These are phyloP conservation scores for Centaurea solstitialis DNA, from an alignment of 129 eudicot species.

Conservation along the genomic window DNA sequence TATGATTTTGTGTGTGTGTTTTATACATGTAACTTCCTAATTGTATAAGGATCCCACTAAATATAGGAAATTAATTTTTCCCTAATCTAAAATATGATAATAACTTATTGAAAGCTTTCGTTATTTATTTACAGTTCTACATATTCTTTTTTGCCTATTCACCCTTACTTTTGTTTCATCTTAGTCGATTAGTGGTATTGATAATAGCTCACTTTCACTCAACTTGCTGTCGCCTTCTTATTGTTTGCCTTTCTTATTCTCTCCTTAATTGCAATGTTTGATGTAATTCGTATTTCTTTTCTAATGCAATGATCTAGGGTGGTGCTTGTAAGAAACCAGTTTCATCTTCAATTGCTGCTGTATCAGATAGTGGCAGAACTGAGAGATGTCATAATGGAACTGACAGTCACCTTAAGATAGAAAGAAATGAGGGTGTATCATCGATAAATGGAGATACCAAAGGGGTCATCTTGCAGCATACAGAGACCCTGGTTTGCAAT, in stretches of 20 bases:
- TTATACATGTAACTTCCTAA: no score
- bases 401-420: conserved; percentile 41
- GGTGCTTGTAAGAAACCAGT: conserved; percentile 38
- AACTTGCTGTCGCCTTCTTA: background rate
- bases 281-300: background rate
- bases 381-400: conserved; percentile 38
- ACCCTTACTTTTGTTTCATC: background rate
- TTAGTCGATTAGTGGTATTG: background rate
- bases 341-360: conserved; percentile 32
- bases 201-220: background rate
- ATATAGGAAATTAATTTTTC: background rate
- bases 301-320: background rate
- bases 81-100: background rate
- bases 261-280: background rate
- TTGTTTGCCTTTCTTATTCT: background rate
- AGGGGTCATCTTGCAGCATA: conserved; percentile 43
- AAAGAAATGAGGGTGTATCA: conserved; percentile 71
- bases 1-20: no score
- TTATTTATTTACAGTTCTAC: background rate
- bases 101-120: background rate
- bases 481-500: conserved; percentile 17
- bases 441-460: conserved; percentile 55
- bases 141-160: background rate
- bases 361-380: conserved; percentile 29
- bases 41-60: no score